phyloP scores from a whole-genome alignment of 306 rosid genomes.

The Vicia faba region DNA sequence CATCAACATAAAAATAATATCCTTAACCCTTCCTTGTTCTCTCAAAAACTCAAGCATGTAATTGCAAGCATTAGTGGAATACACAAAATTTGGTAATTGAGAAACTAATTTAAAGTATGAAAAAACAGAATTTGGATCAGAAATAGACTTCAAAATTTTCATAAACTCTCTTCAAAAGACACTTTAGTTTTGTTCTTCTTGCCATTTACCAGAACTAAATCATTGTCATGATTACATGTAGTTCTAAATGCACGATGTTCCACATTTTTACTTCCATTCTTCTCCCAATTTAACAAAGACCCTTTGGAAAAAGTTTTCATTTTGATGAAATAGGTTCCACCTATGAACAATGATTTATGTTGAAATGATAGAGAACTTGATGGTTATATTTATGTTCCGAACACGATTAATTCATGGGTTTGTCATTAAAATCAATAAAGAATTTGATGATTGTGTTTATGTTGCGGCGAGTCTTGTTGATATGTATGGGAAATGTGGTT shows the following conservation, averaged over 20 bases:
- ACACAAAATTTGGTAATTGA: slow-evolving; percentile 61
- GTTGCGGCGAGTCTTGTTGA: slow-evolving; percentile 73
- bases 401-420: slow-evolving; percentile 75
- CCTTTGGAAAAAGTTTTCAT: slow-evolving; percentile 51
- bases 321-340: slow-evolving; percentile 43
- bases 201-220: slow-evolving; percentile 43
- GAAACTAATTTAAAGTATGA: slow-evolving; percentile 69
- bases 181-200: slow-evolving; percentile 43
- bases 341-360: slow-evolving; percentile 12
- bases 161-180: slow-evolving; percentile 71
- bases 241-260: slow-evolving; percentile 47
- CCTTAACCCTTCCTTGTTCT: slow-evolving; percentile 55
- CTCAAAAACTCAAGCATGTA: too few species aligned
- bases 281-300: slow-evolving; percentile 48
- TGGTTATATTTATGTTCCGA: too few species aligned
- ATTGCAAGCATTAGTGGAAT: slow-evolving; percentile 80
- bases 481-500: slow-evolving; percentile 90
- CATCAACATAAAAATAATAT: slow-evolving; percentile 75
- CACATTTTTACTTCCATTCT: slow-evolving; percentile 44
- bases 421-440: slow-evolving; percentile 50
- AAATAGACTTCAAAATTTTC: slow-evolving; percentile 60
- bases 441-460: slow-evolving; percentile 56
- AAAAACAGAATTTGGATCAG: slow-evolving; percentile 57
- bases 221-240: slow-evolving; percentile 45
- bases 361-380: too few species aligned